These are phyloP conservation scores for Prunus mongolica DNA, from an alignment of 306 rosid genomes.

Conservation along the genomic window DNA sequence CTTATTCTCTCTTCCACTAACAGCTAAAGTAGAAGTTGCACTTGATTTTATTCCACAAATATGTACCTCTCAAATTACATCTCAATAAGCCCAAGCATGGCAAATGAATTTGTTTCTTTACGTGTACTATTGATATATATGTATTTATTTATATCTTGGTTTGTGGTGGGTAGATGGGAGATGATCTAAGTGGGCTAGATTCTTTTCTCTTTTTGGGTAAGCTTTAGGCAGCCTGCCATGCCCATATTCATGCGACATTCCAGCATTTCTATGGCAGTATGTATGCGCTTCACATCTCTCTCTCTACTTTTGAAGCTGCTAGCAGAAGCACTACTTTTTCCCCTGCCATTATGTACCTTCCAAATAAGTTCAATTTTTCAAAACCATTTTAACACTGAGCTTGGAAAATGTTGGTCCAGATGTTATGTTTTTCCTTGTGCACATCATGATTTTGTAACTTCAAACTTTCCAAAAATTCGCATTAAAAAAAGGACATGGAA, in stretches of 20 bases:
- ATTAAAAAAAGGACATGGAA: too few relatives aligned
- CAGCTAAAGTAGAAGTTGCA: too few relatives aligned
- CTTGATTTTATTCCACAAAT: too few relatives aligned
- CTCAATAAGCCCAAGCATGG: conserved; percentile 6
- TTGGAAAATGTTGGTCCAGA: conserved; percentile 7
- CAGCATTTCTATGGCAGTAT: conserved; percentile 25
- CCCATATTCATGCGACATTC: conserved; percentile 38
- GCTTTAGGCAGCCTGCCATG: conserved; percentile 38
- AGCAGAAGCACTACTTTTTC: background rate
- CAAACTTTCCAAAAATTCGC: too few relatives aligned
- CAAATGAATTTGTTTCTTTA: conserved; percentile 16
- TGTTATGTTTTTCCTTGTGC: background rate
- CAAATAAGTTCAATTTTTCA: background rate
- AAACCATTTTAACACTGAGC: background rate
- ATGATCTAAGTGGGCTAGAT: conserved; percentile 35
- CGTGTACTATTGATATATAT: background rate
- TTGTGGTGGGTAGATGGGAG: conserved; percentile 35
- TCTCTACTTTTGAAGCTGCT: conserved; percentile 18
- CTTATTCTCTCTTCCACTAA: too few relatives aligned
- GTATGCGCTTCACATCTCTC: conserved; percentile 5
- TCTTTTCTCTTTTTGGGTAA: conserved; percentile 35
- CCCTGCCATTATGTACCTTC: conserved; percentile 1
- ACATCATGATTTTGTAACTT: background rate
- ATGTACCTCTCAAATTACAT: too few relatives aligned
- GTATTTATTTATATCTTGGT: background rate